Evolutionary conservation across 1,139 yeast genomes (phyloP), one percentile per base, ranked within the genome.

Genomic region (Nakaseomyces nivariensis): DNA sequence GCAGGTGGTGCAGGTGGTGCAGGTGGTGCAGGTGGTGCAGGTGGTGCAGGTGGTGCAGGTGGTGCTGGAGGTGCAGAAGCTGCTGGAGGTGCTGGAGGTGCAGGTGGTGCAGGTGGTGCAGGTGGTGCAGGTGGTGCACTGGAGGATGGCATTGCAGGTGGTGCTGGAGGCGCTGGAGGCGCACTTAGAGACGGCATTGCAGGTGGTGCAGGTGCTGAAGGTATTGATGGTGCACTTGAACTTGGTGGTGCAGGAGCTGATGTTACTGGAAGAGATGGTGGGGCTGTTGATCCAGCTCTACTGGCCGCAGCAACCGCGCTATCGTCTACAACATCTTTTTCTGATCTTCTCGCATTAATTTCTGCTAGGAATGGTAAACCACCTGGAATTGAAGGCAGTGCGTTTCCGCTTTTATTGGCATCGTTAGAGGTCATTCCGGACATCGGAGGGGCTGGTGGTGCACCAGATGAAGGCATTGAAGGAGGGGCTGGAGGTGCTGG

Each of bases 321-420:
- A 17, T 43, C 49, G 22, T 49, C 52, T 2, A 55, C 47, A 6
- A 53, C 51, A 17, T 58, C 59, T 31, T 51, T 44, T 25, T 56
- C 54, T 37, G 61, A 53, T 43, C 61, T 47, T 45, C 59, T 56
- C n/a, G 58, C 58, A 38, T 57, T 55, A n/a, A 58, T 57, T 36
- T 58, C 60, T 1, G 57, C 57, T 32, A 58, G 37, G 43, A 58
- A 58, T n/a, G 61, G 61, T 17, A 58, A 48, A 4, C 57, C 60
- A 36, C 55, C 37, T 8, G 53, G 37, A 10, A 44, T 31, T 36
- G 46, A 27, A 13, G 37, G 31, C 27, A 43, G 27, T 13, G 41
- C 45, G 22, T 24, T 43, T 47, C 25, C 7, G 17, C 7, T 9
- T 36, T n/a, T 40, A 22, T n/a, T 32, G 29, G 5, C 26, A 7